Evolutionary conservation across 176 grass and related monocot species (phyloP).

Genomic region (Oryza meyeriana): DNA sequence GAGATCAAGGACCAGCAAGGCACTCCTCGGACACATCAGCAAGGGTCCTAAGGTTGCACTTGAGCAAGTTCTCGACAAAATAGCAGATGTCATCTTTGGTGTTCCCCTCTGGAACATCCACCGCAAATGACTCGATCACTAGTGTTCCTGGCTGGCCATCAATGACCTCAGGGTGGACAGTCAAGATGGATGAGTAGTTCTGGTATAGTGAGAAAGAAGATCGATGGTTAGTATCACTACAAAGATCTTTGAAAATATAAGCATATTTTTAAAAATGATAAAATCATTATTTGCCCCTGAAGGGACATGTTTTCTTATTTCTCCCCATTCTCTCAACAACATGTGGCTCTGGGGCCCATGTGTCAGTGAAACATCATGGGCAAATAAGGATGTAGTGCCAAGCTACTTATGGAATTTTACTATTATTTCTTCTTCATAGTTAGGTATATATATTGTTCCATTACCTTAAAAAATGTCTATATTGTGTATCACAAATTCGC

Average conservation of each 20-base stretch:
- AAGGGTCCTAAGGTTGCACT: slow-evolving; percentile 73
- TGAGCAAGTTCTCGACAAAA: slow-evolving; percentile 73
- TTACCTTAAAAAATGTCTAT: too few relatives aligned
- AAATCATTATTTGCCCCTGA: background rate
- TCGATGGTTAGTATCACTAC: background rate
- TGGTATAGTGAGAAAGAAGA: slow-evolving; percentile 30
- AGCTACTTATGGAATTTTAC: too few relatives aligned
- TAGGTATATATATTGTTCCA: too few relatives aligned
- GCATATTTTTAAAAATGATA: background rate
- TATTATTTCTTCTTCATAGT: too few relatives aligned
- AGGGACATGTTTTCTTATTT: too few relatives aligned
- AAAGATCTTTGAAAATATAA: background rate
- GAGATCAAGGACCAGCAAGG: slow-evolving; percentile 12
- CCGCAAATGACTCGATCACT: slow-evolving; percentile 80
- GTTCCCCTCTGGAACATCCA: slow-evolving; percentile 70
- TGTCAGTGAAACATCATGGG: too few relatives aligned
- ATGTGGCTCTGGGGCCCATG: too few relatives aligned
- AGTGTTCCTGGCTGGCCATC: slow-evolving; percentile 56
- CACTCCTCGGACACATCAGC: slow-evolving; percentile 57
- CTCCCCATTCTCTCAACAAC: too few relatives aligned
- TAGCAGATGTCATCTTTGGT: slow-evolving; percentile 74
- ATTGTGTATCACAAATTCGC: too few relatives aligned
- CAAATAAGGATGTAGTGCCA: too few relatives aligned
- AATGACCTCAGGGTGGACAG: slow-evolving; percentile 61
- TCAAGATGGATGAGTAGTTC: slow-evolving; percentile 87